A percentile compares a stretch with the other conserved stretches of the same genome.
These are phyloP conservation scores for Vitis rupestris DNA, from an alignment of 164 flowering plant species.

Conservation along the genomic window DNA sequence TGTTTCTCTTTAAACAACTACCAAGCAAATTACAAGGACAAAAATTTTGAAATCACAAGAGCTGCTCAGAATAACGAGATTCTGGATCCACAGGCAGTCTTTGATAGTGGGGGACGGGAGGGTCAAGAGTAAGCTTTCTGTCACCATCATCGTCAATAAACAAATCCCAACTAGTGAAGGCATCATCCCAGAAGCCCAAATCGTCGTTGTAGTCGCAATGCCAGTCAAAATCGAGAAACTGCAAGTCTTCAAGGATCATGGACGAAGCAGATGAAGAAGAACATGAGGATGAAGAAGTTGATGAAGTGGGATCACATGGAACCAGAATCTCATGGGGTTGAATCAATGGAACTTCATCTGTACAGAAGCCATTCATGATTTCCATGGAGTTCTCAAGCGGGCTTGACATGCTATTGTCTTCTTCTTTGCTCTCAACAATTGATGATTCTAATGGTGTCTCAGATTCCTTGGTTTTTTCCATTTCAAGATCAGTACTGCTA, in stretches of 20 bases:
- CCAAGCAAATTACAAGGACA: slow-evolving; percentile 9
- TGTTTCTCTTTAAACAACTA: neutral
- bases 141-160: slow-evolving; percentile 27
- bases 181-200: slow-evolving; percentile 43
- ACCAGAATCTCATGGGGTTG: slow-evolving; percentile 59
- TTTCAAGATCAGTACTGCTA: neutral
- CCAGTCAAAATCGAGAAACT: slow-evolving; percentile 45
- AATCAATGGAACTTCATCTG: slow-evolving; percentile 67
- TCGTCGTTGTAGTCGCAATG: slow-evolving; percentile 14
- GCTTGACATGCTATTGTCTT: slow-evolving; percentile 16
- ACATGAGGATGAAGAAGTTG: slow-evolving; percentile 16
- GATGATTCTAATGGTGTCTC: slow-evolving; percentile 21
- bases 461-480: slow-evolving; percentile 17
- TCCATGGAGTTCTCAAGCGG: slow-evolving; percentile 16
- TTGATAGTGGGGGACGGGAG: slow-evolving; percentile 16
- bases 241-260: slow-evolving; percentile 21
- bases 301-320: slow-evolving; percentile 27
- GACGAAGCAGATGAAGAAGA: slow-evolving; percentile 32
- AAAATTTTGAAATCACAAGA: slow-evolving; percentile 21
- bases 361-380: slow-evolving; percentile 38
- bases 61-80: slow-evolving; percentile 29
- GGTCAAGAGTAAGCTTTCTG: slow-evolving; percentile 18
- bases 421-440: slow-evolving; percentile 13
- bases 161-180: slow-evolving; percentile 50
- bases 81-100: slow-evolving; percentile 37